Percentiles rank a stretch among this genome's conserved stretches.
phyloP scores from a whole-genome alignment of 805 yeast species.

The Saturnispora mendoncae region DNA sequence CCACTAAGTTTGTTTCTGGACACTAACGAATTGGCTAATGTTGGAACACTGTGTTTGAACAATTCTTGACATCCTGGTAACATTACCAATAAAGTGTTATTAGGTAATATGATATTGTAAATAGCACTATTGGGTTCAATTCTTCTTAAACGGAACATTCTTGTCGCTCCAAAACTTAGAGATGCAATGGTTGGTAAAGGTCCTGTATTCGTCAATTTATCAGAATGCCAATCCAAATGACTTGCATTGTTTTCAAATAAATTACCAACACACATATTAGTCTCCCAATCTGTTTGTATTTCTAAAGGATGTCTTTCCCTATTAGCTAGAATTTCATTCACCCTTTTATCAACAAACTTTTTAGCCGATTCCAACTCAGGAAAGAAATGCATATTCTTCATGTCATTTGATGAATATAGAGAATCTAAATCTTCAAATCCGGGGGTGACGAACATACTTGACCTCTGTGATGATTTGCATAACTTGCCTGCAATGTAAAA shows the following conservation, averaged over 20 bases:
- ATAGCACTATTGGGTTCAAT: conserved; percentile 24
- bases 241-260: conserved; percentile 40
- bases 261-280: conserved; percentile 48
- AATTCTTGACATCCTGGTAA: conserved; percentile 74
- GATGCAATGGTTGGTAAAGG: conserved; percentile 65
- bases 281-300: conserved; percentile 36
- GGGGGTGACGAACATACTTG: conserved; percentile 28
- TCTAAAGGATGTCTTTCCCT: conserved; percentile 31
- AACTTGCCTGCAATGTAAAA: conserved; percentile 57
- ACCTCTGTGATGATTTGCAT: conserved; percentile 50
- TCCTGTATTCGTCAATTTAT: conserved; percentile 61
- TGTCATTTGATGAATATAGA: conserved; percentile 5
- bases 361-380: conserved; percentile 14
- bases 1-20: conserved; percentile 40
- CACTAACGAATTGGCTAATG: conserved; percentile 33
- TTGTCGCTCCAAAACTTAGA: conserved; percentile 56
- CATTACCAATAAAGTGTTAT: conserved; percentile 64
- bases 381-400: conserved; percentile 4
- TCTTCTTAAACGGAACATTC: conserved; percentile 54
- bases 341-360: conserved; percentile 12
- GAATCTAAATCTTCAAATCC: neutral
- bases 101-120: conserved; percentile 52
- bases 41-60: conserved; percentile 56
- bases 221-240: conserved; percentile 69
- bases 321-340: conserved; percentile 18